phyloP scores from a whole-genome alignment of 192 early-diverging fungal genomes.

The Coemansia guatemalensis region DNA sequence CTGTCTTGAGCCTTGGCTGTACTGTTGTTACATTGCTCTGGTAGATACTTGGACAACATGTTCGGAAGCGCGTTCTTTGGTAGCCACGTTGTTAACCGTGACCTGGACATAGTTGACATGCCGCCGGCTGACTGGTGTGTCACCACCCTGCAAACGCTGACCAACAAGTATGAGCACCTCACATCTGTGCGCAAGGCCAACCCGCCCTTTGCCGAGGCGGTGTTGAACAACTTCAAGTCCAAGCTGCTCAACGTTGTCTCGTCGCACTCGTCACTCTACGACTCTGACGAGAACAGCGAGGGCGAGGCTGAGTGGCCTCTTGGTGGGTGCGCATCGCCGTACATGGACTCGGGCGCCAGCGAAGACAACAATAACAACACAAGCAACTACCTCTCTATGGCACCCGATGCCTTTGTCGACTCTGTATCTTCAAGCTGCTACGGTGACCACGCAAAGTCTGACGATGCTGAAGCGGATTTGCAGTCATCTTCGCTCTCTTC shows the following conservation, averaged over 20 bases:
- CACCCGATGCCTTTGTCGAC: conserved; percentile 21
- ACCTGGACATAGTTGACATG: conserved; percentile 26
- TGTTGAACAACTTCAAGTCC: conserved; percentile 56
- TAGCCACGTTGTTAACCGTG: conserved; percentile 10
- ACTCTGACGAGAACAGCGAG: conserved; percentile 41
- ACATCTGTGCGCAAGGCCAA: conserved; percentile 52
- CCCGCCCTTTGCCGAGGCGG: conserved; percentile 52
- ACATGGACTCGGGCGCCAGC: conserved; percentile 11
- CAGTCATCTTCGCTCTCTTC: conserved; percentile 27
- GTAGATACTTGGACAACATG: conserved; percentile 4
- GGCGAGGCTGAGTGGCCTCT: conserved; percentile 42
- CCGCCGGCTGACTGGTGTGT: conserved; percentile 53
- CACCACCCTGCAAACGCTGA: conserved; percentile 43
- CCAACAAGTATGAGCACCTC: conserved; percentile 54
- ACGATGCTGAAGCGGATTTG: conserved; percentile 20
- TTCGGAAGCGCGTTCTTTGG: conserved; percentile 25
- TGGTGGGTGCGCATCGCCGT: conserved; percentile 19
- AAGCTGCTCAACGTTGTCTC: conserved; percentile 49
- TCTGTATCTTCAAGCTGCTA: conserved; percentile 9
- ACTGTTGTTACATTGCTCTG: no score
- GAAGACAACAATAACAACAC: conserved; percentile 8
- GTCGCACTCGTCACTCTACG: conserved; percentile 34
- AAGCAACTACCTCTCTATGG: conserved; percentile 33
- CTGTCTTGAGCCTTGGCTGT: no score
- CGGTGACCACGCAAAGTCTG: conserved; percentile 13